Evolutionary conservation across 768 basidiomycete genomes (phyloP), one percentile per base, ranked within the genome.

Genomic region (Tricholoma saponaceum): DNA sequence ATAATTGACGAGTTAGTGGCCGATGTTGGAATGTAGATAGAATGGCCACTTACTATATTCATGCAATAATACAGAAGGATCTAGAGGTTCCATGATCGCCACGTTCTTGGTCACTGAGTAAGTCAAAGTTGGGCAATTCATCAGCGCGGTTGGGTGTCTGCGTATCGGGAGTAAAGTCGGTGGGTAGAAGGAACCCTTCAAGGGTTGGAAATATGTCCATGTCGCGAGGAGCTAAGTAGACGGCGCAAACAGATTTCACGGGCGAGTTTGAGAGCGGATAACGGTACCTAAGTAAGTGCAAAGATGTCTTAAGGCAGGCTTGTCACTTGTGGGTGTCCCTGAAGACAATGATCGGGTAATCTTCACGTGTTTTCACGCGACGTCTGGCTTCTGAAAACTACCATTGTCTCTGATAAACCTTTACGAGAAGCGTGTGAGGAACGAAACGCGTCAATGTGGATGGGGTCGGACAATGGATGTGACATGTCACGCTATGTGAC

Each of bases 241-340:
- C 7, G n/a, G n/a, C 37, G n/a, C 14, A 39, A 14, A 9, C 4
- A 14, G 33, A 14, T 5, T 14, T 9, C 8, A 10, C 8, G 13
- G 12, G 33, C 13, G 3, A 60, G 86, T 16, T 58, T 85, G 3
- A 92, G 87, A 87, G 69, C 73, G 46, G 79, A 72, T 12, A 83
- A 79, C 62, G 66, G 71, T 3, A 64, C 72, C 8, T 9, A 35
- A 35, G 33, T 35, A 5, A 35, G 10, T 9, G 33, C 33, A 35
- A 35, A 35, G 33, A 35, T 35, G 33, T 10, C 10, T 35, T 35
- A 35, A 35, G 10, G 13, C 33, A 28, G 28, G 28, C 4, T 28
- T 8, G 8, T 28, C 8, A 8, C 28, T 18, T n/a, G 32, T 33
- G 12, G 12, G 32, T 33, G 6, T 49, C 26, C 26, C 23, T 26